Evolutionary conservation across 2,329 filamentous ascomycete genomes (phyloP).

Genomic region (Colletotrichum gigasporum): DNA sequence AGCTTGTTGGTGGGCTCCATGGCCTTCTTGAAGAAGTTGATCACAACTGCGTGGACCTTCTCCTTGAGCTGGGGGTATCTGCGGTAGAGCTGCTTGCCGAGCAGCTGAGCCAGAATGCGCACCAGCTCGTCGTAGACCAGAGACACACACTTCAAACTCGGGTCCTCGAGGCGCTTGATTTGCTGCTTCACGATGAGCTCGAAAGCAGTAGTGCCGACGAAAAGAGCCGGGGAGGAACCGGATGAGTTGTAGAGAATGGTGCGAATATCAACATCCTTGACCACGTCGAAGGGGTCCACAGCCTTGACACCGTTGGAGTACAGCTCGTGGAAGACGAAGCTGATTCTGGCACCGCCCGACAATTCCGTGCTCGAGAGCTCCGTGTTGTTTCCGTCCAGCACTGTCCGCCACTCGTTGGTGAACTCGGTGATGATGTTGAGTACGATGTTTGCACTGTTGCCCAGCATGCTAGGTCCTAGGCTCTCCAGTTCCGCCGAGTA

Average conservation of each 20-base stretch:
- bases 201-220: conserved; percentile 98
- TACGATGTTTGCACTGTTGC: conserved; percentile 95
- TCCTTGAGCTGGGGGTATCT: conserved; percentile 96
- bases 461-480: conserved; percentile 92
- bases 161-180: conserved; percentile 95
- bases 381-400: conserved; percentile 95
- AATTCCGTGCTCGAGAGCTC: conserved; percentile 94
- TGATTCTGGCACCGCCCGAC: conserved; percentile 96
- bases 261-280: conserved; percentile 97
- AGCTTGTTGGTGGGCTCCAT: conserved; percentile 99
- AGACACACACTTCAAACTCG: conserved; percentile 96
- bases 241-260: conserved; percentile 99
- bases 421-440: conserved; percentile 99
- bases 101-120: conserved; percentile 89
- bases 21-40: conserved; percentile 95
- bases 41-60: conserved; percentile 93
- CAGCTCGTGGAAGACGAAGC: conserved; percentile 98
- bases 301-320: conserved; percentile 98
- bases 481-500: conserved; percentile 84
- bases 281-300: conserved; percentile 94
- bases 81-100: conserved; percentile 89
- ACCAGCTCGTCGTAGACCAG: conserved; percentile 98
- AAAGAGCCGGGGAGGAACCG: conserved; percentile 95
- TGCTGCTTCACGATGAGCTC: conserved; percentile 99
- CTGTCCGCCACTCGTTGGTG: conserved; percentile 95